These are phyloP conservation scores for Syncephalis plumigaleata DNA, from an alignment of 371 early-diverging fungal species.

Conservation along the genomic window DNA sequence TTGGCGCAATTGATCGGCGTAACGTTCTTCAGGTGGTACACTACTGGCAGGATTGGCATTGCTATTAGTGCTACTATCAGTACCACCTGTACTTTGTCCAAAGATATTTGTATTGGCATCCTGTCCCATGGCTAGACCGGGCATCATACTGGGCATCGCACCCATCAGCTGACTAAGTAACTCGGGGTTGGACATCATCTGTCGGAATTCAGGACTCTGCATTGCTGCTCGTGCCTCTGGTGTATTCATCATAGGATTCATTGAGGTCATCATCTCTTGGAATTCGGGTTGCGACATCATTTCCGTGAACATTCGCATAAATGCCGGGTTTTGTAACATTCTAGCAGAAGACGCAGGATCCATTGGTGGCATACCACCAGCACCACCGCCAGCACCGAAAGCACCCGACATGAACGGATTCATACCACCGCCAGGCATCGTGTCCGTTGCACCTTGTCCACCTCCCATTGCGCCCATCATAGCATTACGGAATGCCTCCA, in stretches of 20 bases:
- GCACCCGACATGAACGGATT: slow-evolving; percentile 19
- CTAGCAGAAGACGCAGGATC: slow-evolving; percentile 48
- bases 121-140: slow-evolving; percentile 11
- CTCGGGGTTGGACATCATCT: slow-evolving; percentile 74
- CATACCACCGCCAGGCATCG: slow-evolving; percentile 1
- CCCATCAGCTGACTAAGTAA: slow-evolving; percentile 38
- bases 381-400: slow-evolving; percentile 16
- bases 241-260: slow-evolving; percentile 25
- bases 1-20: slow-evolving; percentile 76
- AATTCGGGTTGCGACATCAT: slow-evolving; percentile 50
- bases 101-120: slow-evolving; percentile 12
- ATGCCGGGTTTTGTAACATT: slow-evolving; percentile 70
- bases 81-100: slow-evolving; percentile 9
- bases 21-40: slow-evolving; percentile 80
- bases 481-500: not conserved
- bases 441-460: no score
- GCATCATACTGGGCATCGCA: slow-evolving; percentile 16
- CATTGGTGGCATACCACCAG: slow-evolving; percentile 34
- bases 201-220: slow-evolving; percentile 44
- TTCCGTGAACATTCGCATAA: slow-evolving; percentile 59
- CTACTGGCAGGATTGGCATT: slow-evolving; percentile 6
- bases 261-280: slow-evolving; percentile 71
- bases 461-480: no score
- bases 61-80: slow-evolving; percentile 1
- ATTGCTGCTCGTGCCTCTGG: slow-evolving; percentile 54